These are phyloP conservation scores for Sporobolus alterniflorus DNA, from an alignment of 202 grass and related monocot species.

Conservation along the genomic window DNA sequence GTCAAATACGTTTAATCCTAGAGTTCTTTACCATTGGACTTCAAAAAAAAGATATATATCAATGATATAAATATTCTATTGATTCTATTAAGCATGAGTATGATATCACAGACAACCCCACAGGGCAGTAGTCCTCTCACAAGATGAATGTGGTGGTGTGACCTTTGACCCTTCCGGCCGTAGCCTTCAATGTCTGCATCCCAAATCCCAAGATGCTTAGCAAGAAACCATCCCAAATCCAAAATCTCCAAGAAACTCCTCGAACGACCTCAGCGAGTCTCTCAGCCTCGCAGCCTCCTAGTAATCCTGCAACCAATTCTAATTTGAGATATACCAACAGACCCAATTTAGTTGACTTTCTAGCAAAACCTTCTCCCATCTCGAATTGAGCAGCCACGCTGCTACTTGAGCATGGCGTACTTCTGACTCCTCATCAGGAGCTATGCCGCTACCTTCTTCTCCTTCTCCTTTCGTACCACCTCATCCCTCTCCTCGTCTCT, in stretches of 20 bases:
- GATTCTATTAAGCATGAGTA: too few species aligned
- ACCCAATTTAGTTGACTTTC: not conserved
- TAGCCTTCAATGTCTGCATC: conserved; percentile 83
- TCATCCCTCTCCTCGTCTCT: conserved; percentile 46
- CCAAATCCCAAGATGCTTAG: conserved; percentile 44
- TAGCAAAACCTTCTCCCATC: conserved; percentile 27
- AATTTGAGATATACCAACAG: conserved; percentile 13
- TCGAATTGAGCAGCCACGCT: conserved; percentile 82
- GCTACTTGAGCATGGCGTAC: conserved; percentile 86
- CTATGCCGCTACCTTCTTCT: conserved; percentile 39
- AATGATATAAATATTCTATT: too few species aligned
- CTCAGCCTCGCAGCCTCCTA: conserved; percentile 86
- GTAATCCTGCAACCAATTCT: conserved; percentile 64
- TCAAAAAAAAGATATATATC: too few species aligned
- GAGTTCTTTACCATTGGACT: too few species aligned
- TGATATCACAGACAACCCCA: conserved; percentile 91
- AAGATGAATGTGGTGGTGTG: conserved; percentile 83
- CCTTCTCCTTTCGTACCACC: conserved; percentile 22
- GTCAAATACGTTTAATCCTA: too few species aligned
- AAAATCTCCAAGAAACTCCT: conserved; percentile 38
- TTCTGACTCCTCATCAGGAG: conserved; percentile 75
- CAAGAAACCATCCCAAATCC: conserved; percentile 28
- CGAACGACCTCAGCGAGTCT: conserved; percentile 80
- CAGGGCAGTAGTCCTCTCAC: conserved; percentile 93
- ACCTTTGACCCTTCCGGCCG: conserved; percentile 85